Evolutionary conservation across 768 basidiomycete genomes (phyloP).

Genomic region (Russula olivacea): DNA sequence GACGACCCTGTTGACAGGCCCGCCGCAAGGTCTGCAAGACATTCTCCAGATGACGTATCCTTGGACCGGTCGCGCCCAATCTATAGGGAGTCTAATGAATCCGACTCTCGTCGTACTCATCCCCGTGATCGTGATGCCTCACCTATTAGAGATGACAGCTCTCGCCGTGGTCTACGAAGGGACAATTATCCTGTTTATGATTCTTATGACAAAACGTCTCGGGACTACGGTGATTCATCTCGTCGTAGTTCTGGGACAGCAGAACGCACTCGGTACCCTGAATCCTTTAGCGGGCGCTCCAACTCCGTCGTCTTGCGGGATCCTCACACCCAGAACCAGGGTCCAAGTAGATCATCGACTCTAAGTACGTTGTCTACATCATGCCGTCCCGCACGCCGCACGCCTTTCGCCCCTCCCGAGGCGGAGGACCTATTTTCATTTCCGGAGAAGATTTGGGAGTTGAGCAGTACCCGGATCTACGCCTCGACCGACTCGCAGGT

Average conservation of each 20-base stretch:
- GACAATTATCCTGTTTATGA: constrained; percentile 20
- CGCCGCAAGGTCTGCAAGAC: constrained; percentile 1
- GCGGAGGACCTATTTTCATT: constrained; percentile 21
- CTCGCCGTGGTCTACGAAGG: constrained; percentile 19
- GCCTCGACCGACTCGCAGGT: constrained; percentile 22
- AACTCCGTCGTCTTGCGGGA: constrained; percentile 14
- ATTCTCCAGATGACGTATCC: constrained; percentile 12
- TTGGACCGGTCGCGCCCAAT: constrained; percentile 13
- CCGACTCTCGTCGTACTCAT: constrained; percentile 10
- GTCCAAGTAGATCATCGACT: constrained; percentile 25
- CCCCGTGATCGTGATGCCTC: constrained; percentile 19
- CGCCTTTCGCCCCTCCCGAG: constrained; percentile 22
- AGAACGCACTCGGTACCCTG: constrained; percentile 17
- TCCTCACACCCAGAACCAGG: constrained; percentile 18
- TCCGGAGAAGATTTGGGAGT: constrained; percentile 26
- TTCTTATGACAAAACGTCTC: constrained; percentile 19
- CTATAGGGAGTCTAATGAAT: constrained; percentile 14
- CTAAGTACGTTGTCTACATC: constrained; percentile 28
- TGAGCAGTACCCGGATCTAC: constrained; percentile 23
- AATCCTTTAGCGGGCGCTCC: constrained; percentile 8
- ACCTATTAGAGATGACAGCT: constrained; percentile 19
- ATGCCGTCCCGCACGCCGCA: constrained; percentile 21
- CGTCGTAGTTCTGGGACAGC: constrained; percentile 11
- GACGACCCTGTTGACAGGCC: constrained; percentile 8
- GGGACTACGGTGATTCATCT: constrained; percentile 15